Evolutionary conservation across 257 asterid species (phyloP).

Genomic region (Solanum chaucha): DNA sequence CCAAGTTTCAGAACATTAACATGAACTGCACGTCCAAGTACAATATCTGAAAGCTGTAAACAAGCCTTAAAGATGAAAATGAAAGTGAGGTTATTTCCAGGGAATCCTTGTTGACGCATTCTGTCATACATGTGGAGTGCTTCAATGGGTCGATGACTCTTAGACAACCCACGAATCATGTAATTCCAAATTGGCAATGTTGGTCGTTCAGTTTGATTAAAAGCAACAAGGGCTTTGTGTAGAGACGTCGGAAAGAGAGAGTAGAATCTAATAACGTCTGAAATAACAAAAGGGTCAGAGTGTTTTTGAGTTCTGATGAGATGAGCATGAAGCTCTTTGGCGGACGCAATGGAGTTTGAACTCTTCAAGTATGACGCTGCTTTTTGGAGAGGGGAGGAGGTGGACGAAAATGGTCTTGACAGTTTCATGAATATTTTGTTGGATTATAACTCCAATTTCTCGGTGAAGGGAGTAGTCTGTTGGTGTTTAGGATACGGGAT

Average conservation of each 20-base stretch:
- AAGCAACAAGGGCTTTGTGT: constrained; percentile 19
- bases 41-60: constrained; percentile 9
- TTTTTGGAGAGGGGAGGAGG: not conserved
- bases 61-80: constrained; percentile 17
- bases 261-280: constrained; percentile 10
- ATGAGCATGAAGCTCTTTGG: constrained; percentile 19
- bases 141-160: constrained; percentile 6
- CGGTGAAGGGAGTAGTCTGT: not conserved
- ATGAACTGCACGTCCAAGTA: constrained; percentile 15
- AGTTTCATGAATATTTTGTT: constrained; percentile 2
- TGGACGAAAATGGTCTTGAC: constrained; percentile 8
- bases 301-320: constrained; percentile 18
- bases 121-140: constrained; percentile 18
- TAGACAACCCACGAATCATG: constrained; percentile 16
- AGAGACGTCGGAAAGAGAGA: constrained; percentile 11
- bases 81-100: constrained; percentile 23
- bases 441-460: not conserved
- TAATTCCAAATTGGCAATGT: constrained; percentile 18
- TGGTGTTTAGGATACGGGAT: not conserved
- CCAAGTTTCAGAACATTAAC: constrained; percentile 24
- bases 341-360: not conserved
- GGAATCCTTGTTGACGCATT: constrained; percentile 24
- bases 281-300: constrained; percentile 9
- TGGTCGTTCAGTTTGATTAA: constrained; percentile 12
- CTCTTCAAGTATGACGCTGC: not conserved